Percentiles rank a stretch among this genome's conserved stretches.
Evolutionary conservation across 1,284 basidiomycete genomes (phyloP).

Genomic region (Trichosporon sp.): DNA sequence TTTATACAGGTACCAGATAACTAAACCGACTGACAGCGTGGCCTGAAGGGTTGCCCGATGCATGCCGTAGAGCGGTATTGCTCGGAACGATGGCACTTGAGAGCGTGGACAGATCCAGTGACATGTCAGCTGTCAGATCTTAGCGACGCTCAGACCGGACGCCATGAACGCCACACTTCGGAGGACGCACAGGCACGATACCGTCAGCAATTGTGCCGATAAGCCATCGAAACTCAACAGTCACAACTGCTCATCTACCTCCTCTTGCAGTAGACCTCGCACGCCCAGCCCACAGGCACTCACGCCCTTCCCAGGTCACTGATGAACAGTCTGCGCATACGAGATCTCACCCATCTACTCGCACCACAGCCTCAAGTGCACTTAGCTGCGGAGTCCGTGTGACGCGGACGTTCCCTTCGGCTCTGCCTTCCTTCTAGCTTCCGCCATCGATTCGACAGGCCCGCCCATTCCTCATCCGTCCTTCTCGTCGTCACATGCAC

Average conservation of each 20-base stretch:
- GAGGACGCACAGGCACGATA: neutral
- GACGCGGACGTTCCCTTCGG: neutral
- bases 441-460: neutral
- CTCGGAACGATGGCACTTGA: neutral
- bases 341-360: neutral
- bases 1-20: too few relatives aligned
- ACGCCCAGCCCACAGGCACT: neutral
- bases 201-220: neutral
- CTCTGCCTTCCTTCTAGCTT: neutral
- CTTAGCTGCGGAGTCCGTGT: neutral
- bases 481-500: neutral
- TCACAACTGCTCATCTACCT: neutral
- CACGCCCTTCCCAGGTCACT: neutral
- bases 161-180: neutral
- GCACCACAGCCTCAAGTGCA: neutral
- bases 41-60: neutral
- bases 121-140: neutral
- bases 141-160: neutral
- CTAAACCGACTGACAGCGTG: neutral
- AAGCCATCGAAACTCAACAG: neutral
- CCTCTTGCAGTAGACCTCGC: neutral
- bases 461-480: neutral
- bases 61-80: neutral
- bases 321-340: neutral
- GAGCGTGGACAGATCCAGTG: neutral